These are phyloP conservation scores for Yamadazyma endophytica DNA, from an alignment of 805 yeast species.

Conservation along the genomic window DNA sequence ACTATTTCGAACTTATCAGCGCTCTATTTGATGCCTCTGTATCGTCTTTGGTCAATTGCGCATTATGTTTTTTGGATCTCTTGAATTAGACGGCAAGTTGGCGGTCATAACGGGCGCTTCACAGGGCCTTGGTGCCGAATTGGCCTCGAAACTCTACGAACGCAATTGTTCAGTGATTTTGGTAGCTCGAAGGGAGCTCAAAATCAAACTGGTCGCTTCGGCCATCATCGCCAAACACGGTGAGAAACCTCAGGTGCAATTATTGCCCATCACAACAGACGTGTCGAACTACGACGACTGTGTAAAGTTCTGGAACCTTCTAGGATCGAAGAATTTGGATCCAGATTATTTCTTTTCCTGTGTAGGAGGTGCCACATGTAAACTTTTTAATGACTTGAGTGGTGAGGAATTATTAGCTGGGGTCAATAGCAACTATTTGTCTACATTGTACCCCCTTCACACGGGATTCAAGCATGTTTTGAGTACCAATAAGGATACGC, in stretches of 20 bases:
- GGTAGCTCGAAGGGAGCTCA: constrained; percentile 71
- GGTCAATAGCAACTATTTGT: constrained; percentile 63
- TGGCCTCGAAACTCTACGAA: constrained; percentile 56
- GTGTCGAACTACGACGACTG: constrained; percentile 53
- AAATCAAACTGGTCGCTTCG: constrained; percentile 47
- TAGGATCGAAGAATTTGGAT: constrained; percentile 22
- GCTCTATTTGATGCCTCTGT: too few species aligned
- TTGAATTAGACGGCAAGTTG: constrained; percentile 42
- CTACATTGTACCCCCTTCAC: constrained; percentile 71
- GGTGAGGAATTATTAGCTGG: constrained; percentile 58
- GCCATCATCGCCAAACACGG: constrained; percentile 31
- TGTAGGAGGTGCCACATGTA: constrained; percentile 85
- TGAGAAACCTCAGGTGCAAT: constrained; percentile 18
- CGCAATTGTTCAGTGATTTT: constrained; percentile 63
- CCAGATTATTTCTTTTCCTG: constrained; percentile 82
- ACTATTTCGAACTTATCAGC: too few species aligned
- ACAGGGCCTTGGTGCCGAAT: constrained; percentile 84
- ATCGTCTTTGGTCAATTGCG: background rate
- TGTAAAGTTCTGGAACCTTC: constrained; percentile 36
- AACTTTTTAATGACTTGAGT: constrained; percentile 65
- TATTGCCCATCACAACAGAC: constrained; percentile 56
- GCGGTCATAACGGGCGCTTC: constrained; percentile 91
- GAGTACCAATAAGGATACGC: constrained; percentile 5
- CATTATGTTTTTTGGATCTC: constrained; percentile 8
- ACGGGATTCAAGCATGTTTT: constrained; percentile 45